Conservation (phyloP, 2,329 filamentous ascomycete genomes). For the Ramularia collo-cygni region DNA sequence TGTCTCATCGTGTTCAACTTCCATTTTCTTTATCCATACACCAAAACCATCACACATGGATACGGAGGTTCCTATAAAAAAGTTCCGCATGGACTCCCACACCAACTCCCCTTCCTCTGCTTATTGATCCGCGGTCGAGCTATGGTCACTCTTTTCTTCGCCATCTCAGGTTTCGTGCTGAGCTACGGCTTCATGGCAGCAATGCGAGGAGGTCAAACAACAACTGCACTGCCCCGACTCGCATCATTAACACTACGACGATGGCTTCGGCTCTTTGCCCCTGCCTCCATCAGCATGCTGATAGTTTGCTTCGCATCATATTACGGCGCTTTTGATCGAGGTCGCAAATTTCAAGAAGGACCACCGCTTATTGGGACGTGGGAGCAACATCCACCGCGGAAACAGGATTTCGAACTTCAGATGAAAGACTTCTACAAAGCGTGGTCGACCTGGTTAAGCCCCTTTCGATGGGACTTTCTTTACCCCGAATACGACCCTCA, state of each 20-base stretch:
- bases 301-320: conserved; percentile 7
- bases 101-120: conserved; percentile 12
- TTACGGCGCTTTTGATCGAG: conserved; percentile 9
- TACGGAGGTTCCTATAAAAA: conserved; percentile 4
- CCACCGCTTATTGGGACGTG: conserved; percentile 7
- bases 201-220: conserved; percentile 1
- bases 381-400: conserved; percentile 12
- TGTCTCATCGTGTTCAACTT: conserved; percentile 17
- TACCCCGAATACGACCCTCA: conserved; percentile 9
- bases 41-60: conserved; percentile 7
- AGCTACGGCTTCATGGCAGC: conserved; percentile 11
- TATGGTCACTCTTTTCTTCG: conserved; percentile 15
- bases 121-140: conserved; percentile 13
- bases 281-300: conserved; percentile 12
- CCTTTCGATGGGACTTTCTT: conserved; percentile 6
- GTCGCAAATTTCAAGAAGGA: conserved; percentile 2
- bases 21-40: conserved; percentile 12
- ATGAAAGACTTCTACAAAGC: conserved; percentile 2
- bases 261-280: conserved; percentile 10
- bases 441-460: conserved; percentile 10
- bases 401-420: not conserved
- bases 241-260: conserved; percentile 7
- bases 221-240: conserved; percentile 3
- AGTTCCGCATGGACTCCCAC: conserved; percentile 1
- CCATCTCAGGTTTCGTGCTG: conserved; percentile 13